Evolutionary conservation across 176 grass and related monocot species (phyloP).

Genomic region (Pontederia crassipes): DNA sequence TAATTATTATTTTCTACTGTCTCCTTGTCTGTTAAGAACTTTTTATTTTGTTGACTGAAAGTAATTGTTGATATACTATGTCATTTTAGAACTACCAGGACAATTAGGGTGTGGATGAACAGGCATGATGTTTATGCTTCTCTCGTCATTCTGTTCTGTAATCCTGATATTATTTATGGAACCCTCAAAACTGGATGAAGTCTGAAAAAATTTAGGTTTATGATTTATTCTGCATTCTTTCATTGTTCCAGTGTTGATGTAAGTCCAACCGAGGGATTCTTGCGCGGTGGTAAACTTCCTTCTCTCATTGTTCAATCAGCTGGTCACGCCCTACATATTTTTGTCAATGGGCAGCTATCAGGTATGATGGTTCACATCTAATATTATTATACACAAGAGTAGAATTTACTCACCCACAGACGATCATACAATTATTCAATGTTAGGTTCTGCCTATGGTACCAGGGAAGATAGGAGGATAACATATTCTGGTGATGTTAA

Average conservation of each 20-base stretch:
- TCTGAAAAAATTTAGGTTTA: no score
- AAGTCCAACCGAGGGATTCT: conserved; percentile 60
- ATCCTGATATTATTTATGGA: no score
- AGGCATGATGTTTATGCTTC: no score
- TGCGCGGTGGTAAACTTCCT: conserved; percentile 51
- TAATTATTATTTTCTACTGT: background rate
- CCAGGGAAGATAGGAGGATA: conserved; percentile 76
- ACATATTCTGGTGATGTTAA: conserved; percentile 64
- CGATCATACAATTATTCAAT: conserved; percentile 3
- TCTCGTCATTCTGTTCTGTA: no score
- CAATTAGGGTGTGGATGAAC: no score
- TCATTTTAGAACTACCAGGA: no score
- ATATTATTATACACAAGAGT: background rate
- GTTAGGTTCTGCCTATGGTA: conserved; percentile 90
- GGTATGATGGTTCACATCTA: conserved; percentile 34
- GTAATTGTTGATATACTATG: no score
- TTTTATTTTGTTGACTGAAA: no score
- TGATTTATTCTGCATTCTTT: no score
- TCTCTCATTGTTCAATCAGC: conserved; percentile 73
- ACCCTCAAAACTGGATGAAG: no score
- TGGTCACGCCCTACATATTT: conserved; percentile 79
- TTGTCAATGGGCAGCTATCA: conserved; percentile 80
- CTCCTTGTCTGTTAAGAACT: background rate
- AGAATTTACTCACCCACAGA: background rate
- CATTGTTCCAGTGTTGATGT: conserved; percentile 55